Percentiles rank a stretch among this genome's conserved stretches.
Evolutionary conservation across 1,139 yeast species (phyloP).

Genomic region (Debaryomycetaceae sp.): DNA sequence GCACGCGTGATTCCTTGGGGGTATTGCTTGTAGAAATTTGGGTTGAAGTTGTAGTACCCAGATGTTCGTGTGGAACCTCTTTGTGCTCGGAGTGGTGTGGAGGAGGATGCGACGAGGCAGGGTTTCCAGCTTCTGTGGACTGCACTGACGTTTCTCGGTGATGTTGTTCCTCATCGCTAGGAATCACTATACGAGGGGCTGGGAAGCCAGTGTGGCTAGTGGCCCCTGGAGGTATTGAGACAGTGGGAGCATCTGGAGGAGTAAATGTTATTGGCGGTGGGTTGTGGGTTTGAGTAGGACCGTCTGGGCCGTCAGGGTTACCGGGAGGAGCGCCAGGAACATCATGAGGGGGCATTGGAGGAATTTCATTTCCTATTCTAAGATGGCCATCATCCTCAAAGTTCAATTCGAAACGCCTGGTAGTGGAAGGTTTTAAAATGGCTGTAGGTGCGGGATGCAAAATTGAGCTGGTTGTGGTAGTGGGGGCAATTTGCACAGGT

Average conservation of each 20-base stretch:
- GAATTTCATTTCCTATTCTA: constrained; percentile 2
- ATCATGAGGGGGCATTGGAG: not conserved
- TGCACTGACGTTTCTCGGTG: not conserved
- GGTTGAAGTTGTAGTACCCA: not conserved
- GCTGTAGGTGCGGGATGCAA: not conserved
- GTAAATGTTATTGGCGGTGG: no score
- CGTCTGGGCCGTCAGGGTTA: not conserved
- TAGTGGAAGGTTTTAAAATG: not conserved
- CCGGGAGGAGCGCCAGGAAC: no score
- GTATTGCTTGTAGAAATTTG: no score
- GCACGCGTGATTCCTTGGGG: not conserved
- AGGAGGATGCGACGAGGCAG: not conserved
- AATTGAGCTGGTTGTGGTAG: not conserved
- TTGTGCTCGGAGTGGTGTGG: not conserved
- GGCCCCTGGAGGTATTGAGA: not conserved
- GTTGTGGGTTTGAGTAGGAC: no score
- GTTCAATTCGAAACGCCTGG: constrained; percentile 1
- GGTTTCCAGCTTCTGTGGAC: not conserved
- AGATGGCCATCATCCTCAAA: constrained; percentile 7
- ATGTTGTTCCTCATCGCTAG: not conserved
- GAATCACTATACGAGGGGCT: not conserved
- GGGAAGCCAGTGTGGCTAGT: not conserved
- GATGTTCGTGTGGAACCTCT: not conserved
- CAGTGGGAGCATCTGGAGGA: not conserved
- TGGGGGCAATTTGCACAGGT: no score